Conservation (phyloP, 2,329 filamentous ascomycete genomes). For the Fusarium albosuccineum region DNA sequence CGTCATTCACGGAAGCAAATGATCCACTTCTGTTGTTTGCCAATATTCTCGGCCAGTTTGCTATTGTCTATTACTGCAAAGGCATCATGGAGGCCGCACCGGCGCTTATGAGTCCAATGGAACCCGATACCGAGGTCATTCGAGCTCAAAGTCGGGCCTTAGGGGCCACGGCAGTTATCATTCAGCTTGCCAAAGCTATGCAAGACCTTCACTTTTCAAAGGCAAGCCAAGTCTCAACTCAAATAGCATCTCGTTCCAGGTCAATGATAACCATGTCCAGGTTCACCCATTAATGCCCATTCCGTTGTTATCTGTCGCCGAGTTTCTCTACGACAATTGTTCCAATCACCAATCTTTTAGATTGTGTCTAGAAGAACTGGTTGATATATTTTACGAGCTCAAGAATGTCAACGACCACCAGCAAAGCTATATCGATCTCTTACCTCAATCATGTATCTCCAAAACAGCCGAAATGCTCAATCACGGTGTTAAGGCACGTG, state of each 20-base stretch:
- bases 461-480: not conserved
- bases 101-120: too few species aligned
- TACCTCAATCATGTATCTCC: not conserved
- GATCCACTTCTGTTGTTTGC: not conserved
- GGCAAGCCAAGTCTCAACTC: not conserved
- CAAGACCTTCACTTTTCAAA: slow-evolving; percentile 1
- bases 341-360: not conserved
- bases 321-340: not conserved
- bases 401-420: not conserved
- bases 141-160: not conserved
- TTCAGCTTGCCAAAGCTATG: not conserved
- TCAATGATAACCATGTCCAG: not conserved
- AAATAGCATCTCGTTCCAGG: not conserved
- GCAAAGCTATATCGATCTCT: not conserved
- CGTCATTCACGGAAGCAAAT: not conserved
- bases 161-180: not conserved
- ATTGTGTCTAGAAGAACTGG: not conserved
- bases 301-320: not conserved
- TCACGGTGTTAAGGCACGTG: not conserved
- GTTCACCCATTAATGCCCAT: not conserved
- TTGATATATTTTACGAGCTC: not conserved
- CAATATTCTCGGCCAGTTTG: not conserved
- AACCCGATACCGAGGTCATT: not conserved
- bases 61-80: not conserved
- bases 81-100: not conserved